Evolutionary conservation across 1,284 basidiomycete species (phyloP).

Genomic region (Mycosarcoma maydis): DNA sequence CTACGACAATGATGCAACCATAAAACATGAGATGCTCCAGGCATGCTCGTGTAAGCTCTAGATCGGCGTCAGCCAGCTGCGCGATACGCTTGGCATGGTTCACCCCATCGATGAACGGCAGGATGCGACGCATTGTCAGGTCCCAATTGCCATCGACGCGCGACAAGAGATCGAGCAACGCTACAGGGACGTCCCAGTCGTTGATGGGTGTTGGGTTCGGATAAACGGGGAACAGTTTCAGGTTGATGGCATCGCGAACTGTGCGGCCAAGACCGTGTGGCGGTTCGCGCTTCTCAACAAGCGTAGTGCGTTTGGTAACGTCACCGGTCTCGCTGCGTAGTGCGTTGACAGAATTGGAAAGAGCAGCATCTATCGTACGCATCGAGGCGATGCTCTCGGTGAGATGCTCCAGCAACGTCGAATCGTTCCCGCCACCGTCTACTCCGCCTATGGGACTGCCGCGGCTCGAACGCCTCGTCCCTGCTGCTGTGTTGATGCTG

Average conservation of each 20-base stretch:
- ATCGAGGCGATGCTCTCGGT: conserved; percentile 52
- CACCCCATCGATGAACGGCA: conserved; percentile 82
- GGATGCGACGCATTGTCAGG: conserved; percentile 81
- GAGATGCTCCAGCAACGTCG: conserved; percentile 26
- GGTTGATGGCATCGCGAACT: conserved; percentile 65
- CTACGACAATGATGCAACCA: conserved; percentile 92
- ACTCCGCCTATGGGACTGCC: conserved; percentile 22
- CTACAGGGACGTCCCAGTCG: conserved; percentile 95
- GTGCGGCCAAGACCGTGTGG: conserved; percentile 65
- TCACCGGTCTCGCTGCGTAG: conserved; percentile 22
- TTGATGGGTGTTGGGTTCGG: conserved; percentile 88
- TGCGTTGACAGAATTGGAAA: conserved; percentile 39
- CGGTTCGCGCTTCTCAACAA: conserved; percentile 50
- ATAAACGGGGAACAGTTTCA: conserved; percentile 96
- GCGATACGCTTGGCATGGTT: conserved; percentile 92
- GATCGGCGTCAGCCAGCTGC: conserved; percentile 87
- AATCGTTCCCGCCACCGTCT: conserved; percentile 3
- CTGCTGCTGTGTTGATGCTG: conserved; percentile 29
- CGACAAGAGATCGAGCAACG: conserved; percentile 82
- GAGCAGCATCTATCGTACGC: conserved; percentile 49
- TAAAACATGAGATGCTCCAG: conserved; percentile 96
- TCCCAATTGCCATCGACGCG: conserved; percentile 94
- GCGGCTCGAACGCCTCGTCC: conserved; percentile 33
- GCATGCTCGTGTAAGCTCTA: conserved; percentile 82
- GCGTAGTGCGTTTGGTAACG: conserved; percentile 17